Evolutionary conservation across 257 asterid genomes (phyloP), one percentile per base, ranked within the genome.

Genomic region (Gentiana dahurica): DNA sequence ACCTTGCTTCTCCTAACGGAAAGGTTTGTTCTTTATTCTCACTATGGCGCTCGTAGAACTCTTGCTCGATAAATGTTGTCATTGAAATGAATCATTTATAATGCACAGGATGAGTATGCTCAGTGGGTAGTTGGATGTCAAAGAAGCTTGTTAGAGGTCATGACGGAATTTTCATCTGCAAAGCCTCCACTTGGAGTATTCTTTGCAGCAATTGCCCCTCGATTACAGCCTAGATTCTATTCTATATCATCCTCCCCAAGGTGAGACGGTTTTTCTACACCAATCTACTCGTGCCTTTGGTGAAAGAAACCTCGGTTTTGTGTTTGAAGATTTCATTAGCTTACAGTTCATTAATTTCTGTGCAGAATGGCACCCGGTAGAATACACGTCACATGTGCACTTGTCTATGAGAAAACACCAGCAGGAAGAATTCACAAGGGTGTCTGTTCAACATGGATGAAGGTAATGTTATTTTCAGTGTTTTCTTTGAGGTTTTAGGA

Each of bases 391-490:
- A 89, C 99, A 36, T 92, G 97, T 73, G 91, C 99, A 6, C 73
- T 92, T 71, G 99, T 92, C 48, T 59, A 79, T 53, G 99, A 89
- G 70, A 85, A 79, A 79, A 89, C 84, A 15, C 95, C 95, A 6
- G 62, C 92, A 3, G 99, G 99, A 68, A 65, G 95, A 58, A 64
- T 92, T 69, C 97, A 92, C 82, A 86, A 79, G 81, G 99, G 99
- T 65, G 75, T 92, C 52, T 92, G 99, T 78, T 92, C 99, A 12
- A 92, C 99, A 32, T 92, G 99, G 99, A 92, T 92, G 84, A 89
- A 89, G 97, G 99, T 89, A 80, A 62, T 51, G 33, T 36, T 50
- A 33, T 12, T 24, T n/a, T 32, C 34, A 24, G 1, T 24, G 13
- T 35, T 5, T 34, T 48, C 10, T 57, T 15, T 9, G 36, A 51